A percentile compares a stretch with the other conserved stretches of the same genome.
phyloP scores from a whole-genome alignment of 192 early-diverging fungal species.

The Coemansia sp. region DNA sequence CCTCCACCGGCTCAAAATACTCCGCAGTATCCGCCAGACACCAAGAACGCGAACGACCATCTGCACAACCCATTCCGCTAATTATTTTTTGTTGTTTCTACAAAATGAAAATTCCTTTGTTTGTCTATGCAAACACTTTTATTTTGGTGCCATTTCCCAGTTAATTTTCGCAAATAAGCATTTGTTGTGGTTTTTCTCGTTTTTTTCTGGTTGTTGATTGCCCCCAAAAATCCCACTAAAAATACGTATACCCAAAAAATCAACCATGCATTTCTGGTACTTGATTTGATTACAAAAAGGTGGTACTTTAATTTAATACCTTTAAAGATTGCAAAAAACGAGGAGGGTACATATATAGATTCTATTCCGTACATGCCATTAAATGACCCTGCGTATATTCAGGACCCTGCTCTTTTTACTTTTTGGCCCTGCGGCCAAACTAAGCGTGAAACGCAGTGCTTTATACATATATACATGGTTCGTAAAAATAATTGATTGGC shows the following conservation, averaged over 20 bases:
- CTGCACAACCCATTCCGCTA: not conserved
- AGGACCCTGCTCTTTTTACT: too few relatives aligned
- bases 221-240: not conserved
- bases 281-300: too few relatives aligned
- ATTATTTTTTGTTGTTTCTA: not conserved
- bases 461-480: too few relatives aligned
- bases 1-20: not conserved
- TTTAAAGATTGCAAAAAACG: too few relatives aligned
- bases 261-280: too few relatives aligned
- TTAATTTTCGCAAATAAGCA: not conserved
- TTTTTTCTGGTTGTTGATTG: not conserved
- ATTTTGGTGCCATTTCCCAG: not conserved
- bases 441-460: too few relatives aligned
- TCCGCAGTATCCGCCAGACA: not conserved
- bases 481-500: too few relatives aligned
- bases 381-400: too few relatives aligned
- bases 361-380: too few relatives aligned
- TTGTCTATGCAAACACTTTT: not conserved
- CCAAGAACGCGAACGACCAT: not conserved
- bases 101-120: not conserved
- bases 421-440: too few relatives aligned
- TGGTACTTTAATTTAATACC: too few relatives aligned
- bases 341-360: too few relatives aligned
- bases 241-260: not conserved
- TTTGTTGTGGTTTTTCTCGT: not conserved